These are phyloP conservation scores for Paxillus rubicundulus DNA, from an alignment of 768 basidiomycete species.

Conservation along the genomic window DNA sequence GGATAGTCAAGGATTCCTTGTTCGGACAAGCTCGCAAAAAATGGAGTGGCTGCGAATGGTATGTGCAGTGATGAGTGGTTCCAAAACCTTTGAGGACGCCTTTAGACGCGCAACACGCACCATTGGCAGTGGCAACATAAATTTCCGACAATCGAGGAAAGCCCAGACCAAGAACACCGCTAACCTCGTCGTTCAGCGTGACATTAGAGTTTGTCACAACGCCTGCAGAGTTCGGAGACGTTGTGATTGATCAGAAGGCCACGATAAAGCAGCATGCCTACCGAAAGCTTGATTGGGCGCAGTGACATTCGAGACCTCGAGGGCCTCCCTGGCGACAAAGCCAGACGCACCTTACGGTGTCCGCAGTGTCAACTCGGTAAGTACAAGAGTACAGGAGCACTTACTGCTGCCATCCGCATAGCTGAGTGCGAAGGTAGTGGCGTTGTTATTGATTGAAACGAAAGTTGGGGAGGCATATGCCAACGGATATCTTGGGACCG, in stretches of 20 bases:
- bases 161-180: constrained; percentile 73
- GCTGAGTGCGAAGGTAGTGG: constrained; percentile 53
- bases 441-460: constrained; percentile 55
- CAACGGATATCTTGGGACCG: constrained; percentile 70
- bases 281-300: constrained; percentile 65
- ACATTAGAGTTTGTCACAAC: constrained; percentile 63
- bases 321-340: constrained; percentile 65
- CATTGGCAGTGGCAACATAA: constrained; percentile 41
- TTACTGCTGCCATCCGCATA: constrained; percentile 71
- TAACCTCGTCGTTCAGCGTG: constrained; percentile 57
- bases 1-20: constrained; percentile 70
- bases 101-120: constrained; percentile 36
- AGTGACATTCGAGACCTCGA: constrained; percentile 59
- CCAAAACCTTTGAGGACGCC: neutral
- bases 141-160: constrained; percentile 73
- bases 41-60: constrained; percentile 54
- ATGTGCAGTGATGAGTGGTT: neutral
- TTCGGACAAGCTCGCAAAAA: constrained; percentile 60
- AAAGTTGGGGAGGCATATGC: constrained; percentile 66
- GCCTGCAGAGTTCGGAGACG: constrained; percentile 36
- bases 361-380: constrained; percentile 1
- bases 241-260: constrained; percentile 1
- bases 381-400: constrained; percentile 22
- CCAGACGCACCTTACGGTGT: constrained; percentile 55
- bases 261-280: constrained; percentile 31